Conservation (phyloP, 1,139 yeast species). For the Hyphopichia buzzinii region DNA sequence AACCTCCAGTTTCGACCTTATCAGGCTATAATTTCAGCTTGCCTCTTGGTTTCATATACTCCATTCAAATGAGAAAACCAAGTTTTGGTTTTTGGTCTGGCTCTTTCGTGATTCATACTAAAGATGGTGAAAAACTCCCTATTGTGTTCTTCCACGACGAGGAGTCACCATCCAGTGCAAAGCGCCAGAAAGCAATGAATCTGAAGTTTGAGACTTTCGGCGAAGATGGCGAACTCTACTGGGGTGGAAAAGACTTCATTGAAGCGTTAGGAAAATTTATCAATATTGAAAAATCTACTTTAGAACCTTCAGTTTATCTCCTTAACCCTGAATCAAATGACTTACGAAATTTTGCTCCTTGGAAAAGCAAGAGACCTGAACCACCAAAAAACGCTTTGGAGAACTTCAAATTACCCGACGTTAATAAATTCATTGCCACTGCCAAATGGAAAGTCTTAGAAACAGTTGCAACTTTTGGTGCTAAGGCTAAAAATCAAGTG, state of each 20-base stretch:
- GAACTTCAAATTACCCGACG: slow-evolving; percentile 33
- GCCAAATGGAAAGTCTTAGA: slow-evolving; percentile 88
- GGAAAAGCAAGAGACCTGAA: slow-evolving; percentile 21
- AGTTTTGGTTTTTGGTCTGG: slow-evolving; percentile 92
- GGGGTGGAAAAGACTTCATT: slow-evolving; percentile 90
- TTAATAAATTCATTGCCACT: slow-evolving; percentile 53
- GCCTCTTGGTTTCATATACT: slow-evolving; percentile 61
- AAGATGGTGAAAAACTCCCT: slow-evolving; percentile 70
- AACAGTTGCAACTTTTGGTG: slow-evolving; percentile 78
- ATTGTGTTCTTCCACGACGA: slow-evolving; percentile 90
- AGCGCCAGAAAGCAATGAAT: slow-evolving; percentile 56
- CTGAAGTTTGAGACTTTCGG: slow-evolving; percentile 76
- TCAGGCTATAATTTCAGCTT: slow-evolving; percentile 67
- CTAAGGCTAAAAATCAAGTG: slow-evolving; percentile 61
- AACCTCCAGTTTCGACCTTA: slow-evolving; percentile 52
- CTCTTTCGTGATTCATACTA: slow-evolving; percentile 69
- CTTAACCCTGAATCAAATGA: slow-evolving; percentile 82
- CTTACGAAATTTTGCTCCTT: slow-evolving; percentile 72
- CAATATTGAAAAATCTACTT: slow-evolving; percentile 62
- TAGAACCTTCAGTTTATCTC: slow-evolving; percentile 70
- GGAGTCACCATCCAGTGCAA: slow-evolving; percentile 70
- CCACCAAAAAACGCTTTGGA: slow-evolving; percentile 8
- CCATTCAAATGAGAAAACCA: slow-evolving; percentile 81
- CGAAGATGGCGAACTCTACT: slow-evolving; percentile 59
- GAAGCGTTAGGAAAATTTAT: slow-evolving; percentile 52